These are phyloP conservation scores for Crithidia sp. DNA, from an alignment of 208 protist species.

Conservation along the genomic window DNA sequence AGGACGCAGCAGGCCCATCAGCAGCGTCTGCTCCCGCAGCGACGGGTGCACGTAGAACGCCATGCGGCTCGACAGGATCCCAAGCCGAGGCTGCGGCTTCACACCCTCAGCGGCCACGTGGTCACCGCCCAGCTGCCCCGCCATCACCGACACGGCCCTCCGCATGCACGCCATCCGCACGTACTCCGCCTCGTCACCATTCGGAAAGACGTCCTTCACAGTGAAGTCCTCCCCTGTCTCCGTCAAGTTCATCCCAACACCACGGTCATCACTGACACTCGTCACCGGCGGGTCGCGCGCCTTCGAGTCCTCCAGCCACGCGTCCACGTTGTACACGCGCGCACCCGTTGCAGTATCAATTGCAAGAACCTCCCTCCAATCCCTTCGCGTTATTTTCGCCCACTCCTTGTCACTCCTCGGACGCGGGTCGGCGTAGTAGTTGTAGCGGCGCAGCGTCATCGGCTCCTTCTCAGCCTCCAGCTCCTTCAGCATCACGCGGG, in stretches of 20 bases:
- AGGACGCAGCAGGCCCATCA: slow-evolving; percentile 23
- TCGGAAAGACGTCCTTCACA: slow-evolving; percentile 1
- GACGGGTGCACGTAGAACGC: slow-evolving; percentile 8
- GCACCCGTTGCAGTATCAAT: not conserved
- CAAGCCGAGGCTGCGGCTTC: slow-evolving; percentile 6
- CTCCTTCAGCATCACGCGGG: slow-evolving; percentile 3
- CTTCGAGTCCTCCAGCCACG: slow-evolving; percentile 9
- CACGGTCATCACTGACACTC: not conserved
- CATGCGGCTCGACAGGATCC: slow-evolving; percentile 13
- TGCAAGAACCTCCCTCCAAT: slow-evolving; percentile 1
- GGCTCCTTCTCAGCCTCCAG: not conserved
- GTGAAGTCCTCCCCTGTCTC: not conserved
- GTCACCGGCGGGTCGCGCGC: not conserved
- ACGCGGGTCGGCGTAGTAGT: not conserved
- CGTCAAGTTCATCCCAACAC: not conserved
- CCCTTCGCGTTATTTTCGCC: not conserved
- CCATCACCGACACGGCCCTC: not conserved
- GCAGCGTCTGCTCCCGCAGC: slow-evolving; percentile 18
- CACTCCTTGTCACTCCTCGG: not conserved
- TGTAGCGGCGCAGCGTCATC: slow-evolving; percentile 9
- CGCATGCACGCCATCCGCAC: slow-evolving; percentile 4
- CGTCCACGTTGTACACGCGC: slow-evolving; percentile 10
- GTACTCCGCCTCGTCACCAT: not conserved
- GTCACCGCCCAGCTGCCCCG: not conserved
- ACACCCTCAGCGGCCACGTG: not conserved